Conservation (phyloP, 2,329 filamentous ascomycete species). For the Karstenula rhodostoma region DNA sequence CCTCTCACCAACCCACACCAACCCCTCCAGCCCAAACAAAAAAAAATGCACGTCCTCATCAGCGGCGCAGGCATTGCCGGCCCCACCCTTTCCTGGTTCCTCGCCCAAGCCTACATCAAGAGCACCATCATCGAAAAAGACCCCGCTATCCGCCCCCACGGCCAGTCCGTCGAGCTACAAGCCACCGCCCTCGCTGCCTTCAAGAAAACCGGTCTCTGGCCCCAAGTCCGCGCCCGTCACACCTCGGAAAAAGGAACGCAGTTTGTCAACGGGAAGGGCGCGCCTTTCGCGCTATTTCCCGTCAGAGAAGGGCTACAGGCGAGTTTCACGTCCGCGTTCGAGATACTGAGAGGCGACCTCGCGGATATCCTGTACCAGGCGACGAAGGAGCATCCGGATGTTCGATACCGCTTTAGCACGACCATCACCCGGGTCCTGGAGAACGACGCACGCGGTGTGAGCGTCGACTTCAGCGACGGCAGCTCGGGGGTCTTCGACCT, state of each 20-base stretch:
- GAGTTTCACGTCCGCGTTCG: conserved; percentile 26
- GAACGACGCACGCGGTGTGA: conserved; percentile 46
- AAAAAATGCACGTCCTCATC: conserved; percentile 29
- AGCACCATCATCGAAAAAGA: conserved; percentile 52
- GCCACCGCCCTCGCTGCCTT: conserved; percentile 50
- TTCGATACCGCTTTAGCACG: conserved; percentile 39
- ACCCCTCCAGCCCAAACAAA: background rate
- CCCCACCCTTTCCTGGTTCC: conserved; percentile 58
- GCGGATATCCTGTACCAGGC: conserved; percentile 58
- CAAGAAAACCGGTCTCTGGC: conserved; percentile 48
- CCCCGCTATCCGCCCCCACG: conserved; percentile 29
- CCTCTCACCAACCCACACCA: background rate
- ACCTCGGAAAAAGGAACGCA: conserved; percentile 50
- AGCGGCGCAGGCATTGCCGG: conserved; percentile 29
- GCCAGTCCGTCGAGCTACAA: conserved; percentile 54
- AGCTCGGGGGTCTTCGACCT: conserved; percentile 58
- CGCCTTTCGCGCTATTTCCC: conserved; percentile 16
- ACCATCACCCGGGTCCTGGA: conserved; percentile 31
- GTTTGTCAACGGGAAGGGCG: conserved; percentile 35
- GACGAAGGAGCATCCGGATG: conserved; percentile 31
- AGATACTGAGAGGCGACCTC: conserved; percentile 64
- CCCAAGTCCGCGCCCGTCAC: conserved; percentile 36
- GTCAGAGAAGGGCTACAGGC: conserved; percentile 21
- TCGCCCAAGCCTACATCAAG: conserved; percentile 35
- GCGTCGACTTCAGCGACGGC: conserved; percentile 56